phyloP scores from a whole-genome alignment of 805 yeast species.

The Suhomyces sp. region DNA sequence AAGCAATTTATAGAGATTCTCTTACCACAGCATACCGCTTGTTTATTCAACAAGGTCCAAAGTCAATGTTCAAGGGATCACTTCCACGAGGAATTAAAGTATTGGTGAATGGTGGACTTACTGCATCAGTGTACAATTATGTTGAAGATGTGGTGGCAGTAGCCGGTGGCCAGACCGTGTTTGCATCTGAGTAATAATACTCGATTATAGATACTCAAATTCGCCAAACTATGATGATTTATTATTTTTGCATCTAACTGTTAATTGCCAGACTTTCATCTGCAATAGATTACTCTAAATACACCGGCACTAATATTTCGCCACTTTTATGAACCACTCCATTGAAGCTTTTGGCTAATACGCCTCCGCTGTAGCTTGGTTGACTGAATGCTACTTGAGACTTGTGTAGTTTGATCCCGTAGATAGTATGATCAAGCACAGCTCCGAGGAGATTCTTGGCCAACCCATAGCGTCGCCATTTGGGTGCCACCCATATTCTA shows the following conservation, averaged over 20 bases:
- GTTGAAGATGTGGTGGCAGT: slow-evolving; percentile 48
- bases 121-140: slow-evolving; percentile 61
- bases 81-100: slow-evolving; percentile 69
- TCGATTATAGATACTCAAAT: too few species aligned
- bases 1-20: slow-evolving; percentile 56
- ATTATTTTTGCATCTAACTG: too few species aligned
- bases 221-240: too few species aligned
- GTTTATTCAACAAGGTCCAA: slow-evolving; percentile 32
- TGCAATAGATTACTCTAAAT: slow-evolving; percentile 27
- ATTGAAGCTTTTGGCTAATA: slow-evolving; percentile 55
- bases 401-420: slow-evolving; percentile 46
- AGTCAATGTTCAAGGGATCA: slow-evolving; percentile 35
- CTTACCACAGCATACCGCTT: slow-evolving; percentile 44
- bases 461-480: slow-evolving; percentile 51
- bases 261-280: too few species aligned
- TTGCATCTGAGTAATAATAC: slow-evolving; percentile 18
- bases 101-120: slow-evolving; percentile 67
- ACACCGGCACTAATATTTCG: slow-evolving; percentile 49
- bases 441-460: slow-evolving; percentile 46
- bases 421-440: slow-evolving; percentile 45
- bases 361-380: slow-evolving; percentile 65
- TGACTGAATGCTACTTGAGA: slow-evolving; percentile 66
- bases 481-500: slow-evolving; percentile 44
- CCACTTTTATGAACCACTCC: slow-evolving; percentile 57
- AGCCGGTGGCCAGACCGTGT: slow-evolving; percentile 35